Evolutionary conservation across 345 rosid genomes (phyloP).

Genomic region (Alliaria petiolata): DNA sequence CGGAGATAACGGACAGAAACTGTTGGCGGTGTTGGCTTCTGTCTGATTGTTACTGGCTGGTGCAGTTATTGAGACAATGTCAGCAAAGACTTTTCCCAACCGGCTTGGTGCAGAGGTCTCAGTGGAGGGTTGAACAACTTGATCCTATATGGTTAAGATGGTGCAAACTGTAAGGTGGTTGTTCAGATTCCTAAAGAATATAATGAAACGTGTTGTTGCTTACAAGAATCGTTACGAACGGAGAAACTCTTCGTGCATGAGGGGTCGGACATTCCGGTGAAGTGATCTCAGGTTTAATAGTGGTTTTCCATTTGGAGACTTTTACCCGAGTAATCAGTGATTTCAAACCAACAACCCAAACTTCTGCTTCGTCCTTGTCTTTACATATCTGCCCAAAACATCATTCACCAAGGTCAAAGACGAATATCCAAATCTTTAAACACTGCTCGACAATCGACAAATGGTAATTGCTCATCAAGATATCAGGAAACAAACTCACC

Average conservation of each 20-base stretch:
- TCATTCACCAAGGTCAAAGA: slow-evolving; percentile 2
- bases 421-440: background rate
- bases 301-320: slow-evolving; percentile 51
- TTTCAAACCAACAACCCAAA: slow-evolving; percentile 86
- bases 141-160: slow-evolving; percentile 45
- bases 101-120: slow-evolving; percentile 48
- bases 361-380: slow-evolving; percentile 97
- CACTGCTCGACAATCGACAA: background rate
- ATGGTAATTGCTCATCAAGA: background rate
- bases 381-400: slow-evolving; percentile 69
- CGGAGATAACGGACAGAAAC: slow-evolving; percentile 29
- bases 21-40: slow-evolving; percentile 37
- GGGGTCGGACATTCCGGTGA: slow-evolving; percentile 48
- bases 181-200: background rate
- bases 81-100: slow-evolving; percentile 68
- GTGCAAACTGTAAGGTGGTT: slow-evolving; percentile 12
- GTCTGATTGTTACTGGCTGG: slow-evolving; percentile 34
- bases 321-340: slow-evolving; percentile 46
- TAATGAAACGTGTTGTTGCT: slow-evolving; percentile 30
- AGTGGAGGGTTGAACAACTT: slow-evolving; percentile 38
- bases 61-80: slow-evolving; percentile 63
- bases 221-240: slow-evolving; percentile 49
- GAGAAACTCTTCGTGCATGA: slow-evolving; percentile 41
- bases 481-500: slow-evolving; percentile 43
- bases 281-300: slow-evolving; percentile 40